Evolutionary conservation across 495 filamentous ascomycete genomes (phyloP).

Genomic region (Cercophora newfieldiana): DNA sequence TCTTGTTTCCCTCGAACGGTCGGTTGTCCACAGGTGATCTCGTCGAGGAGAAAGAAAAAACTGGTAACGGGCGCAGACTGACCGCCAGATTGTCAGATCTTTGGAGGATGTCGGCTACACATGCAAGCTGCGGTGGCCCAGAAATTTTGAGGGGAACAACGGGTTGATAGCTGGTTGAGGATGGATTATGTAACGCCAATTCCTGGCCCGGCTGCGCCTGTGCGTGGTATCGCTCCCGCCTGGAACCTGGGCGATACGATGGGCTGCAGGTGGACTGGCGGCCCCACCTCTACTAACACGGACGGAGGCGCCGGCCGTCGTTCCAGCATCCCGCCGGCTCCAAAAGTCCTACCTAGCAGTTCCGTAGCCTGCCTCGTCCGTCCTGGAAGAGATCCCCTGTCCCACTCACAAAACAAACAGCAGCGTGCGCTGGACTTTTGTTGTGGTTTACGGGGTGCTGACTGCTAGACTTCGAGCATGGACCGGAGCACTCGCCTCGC

Average conservation of each 20-base stretch:
- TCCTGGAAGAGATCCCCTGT: not conserved
- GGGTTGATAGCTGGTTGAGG: constrained; percentile 29
- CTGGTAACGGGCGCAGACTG: not conserved
- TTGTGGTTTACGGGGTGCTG: no score
- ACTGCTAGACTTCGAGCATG: not conserved
- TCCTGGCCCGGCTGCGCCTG: not conserved
- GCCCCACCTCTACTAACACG: not conserved
- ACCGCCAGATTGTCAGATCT: not conserved
- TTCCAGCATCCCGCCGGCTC: not conserved
- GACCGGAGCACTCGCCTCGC: not conserved
- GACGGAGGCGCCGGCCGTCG: not conserved
- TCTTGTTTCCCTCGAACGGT: not conserved
- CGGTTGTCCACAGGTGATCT: not conserved
- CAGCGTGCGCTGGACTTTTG: no score
- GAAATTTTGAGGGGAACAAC: constrained; percentile 37
- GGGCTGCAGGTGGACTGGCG: not conserved
- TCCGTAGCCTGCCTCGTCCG: not conserved
- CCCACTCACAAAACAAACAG: no score
- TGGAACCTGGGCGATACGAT: constrained; percentile 16
- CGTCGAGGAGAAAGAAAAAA: not conserved
- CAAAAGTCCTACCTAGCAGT: not conserved
- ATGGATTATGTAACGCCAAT: constrained; percentile 26
- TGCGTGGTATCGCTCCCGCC: not conserved
- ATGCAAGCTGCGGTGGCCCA: constrained; percentile 6
- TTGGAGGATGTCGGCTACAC: constrained; percentile 7